phyloP scores from a whole-genome alignment of 371 early-diverging fungal genomes.

The Massospora cicadina region DNA sequence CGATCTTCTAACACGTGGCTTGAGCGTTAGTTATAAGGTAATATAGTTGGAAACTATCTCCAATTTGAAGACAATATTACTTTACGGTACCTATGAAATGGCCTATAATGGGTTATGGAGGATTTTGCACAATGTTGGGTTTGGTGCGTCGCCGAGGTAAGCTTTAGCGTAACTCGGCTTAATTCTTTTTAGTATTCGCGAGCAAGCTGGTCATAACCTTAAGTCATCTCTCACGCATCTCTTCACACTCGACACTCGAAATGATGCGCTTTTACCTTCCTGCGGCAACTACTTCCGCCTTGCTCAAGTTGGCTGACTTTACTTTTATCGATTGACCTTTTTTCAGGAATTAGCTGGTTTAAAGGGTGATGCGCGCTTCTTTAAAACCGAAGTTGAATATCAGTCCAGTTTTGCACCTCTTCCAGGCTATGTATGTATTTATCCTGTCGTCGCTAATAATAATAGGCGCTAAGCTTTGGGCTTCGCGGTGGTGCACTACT shows the following conservation, averaged over 20 bases:
- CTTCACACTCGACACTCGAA: slow-evolving; percentile 48
- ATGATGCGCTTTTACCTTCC: slow-evolving; percentile 57
- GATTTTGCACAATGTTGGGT: background rate
- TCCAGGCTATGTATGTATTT: slow-evolving; percentile 28
- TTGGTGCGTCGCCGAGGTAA: background rate
- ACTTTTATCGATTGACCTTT: background rate
- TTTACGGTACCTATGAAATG: background rate
- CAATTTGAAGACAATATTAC: background rate
- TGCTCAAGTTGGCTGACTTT: slow-evolving; percentile 17
- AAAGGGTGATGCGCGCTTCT: slow-evolving; percentile 59
- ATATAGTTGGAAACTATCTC: background rate
- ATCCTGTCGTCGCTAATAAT: slow-evolving; percentile 14
- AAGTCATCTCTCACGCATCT: slow-evolving; percentile 62
- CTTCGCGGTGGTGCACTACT: slow-evolving; percentile 47
- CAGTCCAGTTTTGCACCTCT: slow-evolving; percentile 26
- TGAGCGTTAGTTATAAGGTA: slow-evolving; percentile 13
- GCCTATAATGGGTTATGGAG: background rate
- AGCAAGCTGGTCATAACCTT: slow-evolving; percentile 72
- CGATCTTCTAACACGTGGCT: slow-evolving; percentile 13
- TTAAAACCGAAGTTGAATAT: slow-evolving; percentile 52
- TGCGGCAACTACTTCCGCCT: slow-evolving; percentile 45
- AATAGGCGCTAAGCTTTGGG: slow-evolving; percentile 27
- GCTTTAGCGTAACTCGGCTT: background rate
- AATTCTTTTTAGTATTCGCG: slow-evolving; percentile 40
- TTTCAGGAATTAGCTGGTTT: slow-evolving; percentile 58